A percentile compares a stretch with the other conserved stretches of the same genome.
Evolutionary conservation across 495 filamentous ascomycete species (phyloP).

Genomic region (Xylaria venustula): DNA sequence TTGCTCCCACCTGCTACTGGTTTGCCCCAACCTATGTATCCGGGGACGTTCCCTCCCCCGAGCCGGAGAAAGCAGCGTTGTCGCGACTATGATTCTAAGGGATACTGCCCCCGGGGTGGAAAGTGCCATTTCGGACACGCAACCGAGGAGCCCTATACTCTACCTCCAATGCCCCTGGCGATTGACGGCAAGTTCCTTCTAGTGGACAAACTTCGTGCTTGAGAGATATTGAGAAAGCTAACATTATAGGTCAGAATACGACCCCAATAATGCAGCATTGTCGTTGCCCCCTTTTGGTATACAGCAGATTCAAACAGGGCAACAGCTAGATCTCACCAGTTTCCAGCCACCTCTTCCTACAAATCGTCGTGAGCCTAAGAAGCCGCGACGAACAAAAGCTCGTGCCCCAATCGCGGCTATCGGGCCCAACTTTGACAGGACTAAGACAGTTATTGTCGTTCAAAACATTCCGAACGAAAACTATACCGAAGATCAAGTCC

Average conservation of each 20-base stretch:
- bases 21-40: conserved; percentile 24
- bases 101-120: conserved; percentile 75
- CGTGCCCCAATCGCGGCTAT: conserved; percentile 71
- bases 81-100: conserved; percentile 84
- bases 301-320: conserved; percentile 8
- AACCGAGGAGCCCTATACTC: conserved; percentile 53
- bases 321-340: conserved; percentile 6
- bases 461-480: conserved; percentile 91
- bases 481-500: conserved; percentile 70
- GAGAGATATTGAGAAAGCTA: conserved; percentile 11
- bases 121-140: conserved; percentile 84
- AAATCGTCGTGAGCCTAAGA: conserved; percentile 45
- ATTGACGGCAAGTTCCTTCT: conserved; percentile 40
- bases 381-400: conserved; percentile 34
- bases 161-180: conserved; percentile 32
- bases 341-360: conserved; percentile 3
- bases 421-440: conserved; percentile 71
- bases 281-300: conserved; percentile 19
- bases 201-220: background rate
- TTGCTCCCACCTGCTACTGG: conserved; percentile 58
- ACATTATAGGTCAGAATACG: conserved; percentile 67
- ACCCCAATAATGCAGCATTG: conserved; percentile 67
- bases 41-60: conserved; percentile 12
- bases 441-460: conserved; percentile 79
- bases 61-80: conserved; percentile 58